These are phyloP conservation scores for Rhododendron henanense DNA, from an alignment of 148 eudicot species.

Conservation along the genomic window DNA sequence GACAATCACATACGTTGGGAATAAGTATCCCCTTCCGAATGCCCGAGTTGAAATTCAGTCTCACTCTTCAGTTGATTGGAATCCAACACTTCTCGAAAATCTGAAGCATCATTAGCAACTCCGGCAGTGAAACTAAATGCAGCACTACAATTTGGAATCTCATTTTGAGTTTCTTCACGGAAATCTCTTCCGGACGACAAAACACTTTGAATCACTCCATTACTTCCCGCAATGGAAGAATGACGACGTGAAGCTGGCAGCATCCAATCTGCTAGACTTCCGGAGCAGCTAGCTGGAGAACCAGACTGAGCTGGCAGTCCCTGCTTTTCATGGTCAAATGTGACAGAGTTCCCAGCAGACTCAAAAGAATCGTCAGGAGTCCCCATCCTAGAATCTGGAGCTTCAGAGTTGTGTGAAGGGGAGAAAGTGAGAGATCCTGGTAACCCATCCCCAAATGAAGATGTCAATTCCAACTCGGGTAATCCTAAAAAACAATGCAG, in stretches of 20 bases:
- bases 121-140: constrained; percentile 18
- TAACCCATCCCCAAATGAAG: constrained; percentile 9
- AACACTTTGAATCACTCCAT: constrained; percentile 9
- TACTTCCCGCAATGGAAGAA: constrained; percentile 8
- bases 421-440: constrained; percentile 20
- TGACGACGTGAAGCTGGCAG: constrained; percentile 11
- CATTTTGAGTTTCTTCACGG: constrained; percentile 15
- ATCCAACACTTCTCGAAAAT: constrained; percentile 2
- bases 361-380: constrained; percentile 25
- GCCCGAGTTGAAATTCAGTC: not conserved
- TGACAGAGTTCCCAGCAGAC: constrained; percentile 15
- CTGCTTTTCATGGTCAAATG: constrained; percentile 16
- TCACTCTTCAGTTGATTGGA: constrained; percentile 4
- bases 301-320: constrained; percentile 21
- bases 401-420: constrained; percentile 24
- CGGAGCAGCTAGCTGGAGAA: constrained; percentile 21
- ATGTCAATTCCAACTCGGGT: constrained; percentile 7
- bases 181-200: constrained; percentile 7
- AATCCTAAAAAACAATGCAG: constrained; percentile 11
- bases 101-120: constrained; percentile 9
- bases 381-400: constrained; percentile 23
- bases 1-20: constrained; percentile 20
- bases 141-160: not conserved
- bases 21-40: not conserved
- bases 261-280: constrained; percentile 23